phyloP scores from a whole-genome alignment of 768 basidiomycete species.

The Termitomyces sp. region DNA sequence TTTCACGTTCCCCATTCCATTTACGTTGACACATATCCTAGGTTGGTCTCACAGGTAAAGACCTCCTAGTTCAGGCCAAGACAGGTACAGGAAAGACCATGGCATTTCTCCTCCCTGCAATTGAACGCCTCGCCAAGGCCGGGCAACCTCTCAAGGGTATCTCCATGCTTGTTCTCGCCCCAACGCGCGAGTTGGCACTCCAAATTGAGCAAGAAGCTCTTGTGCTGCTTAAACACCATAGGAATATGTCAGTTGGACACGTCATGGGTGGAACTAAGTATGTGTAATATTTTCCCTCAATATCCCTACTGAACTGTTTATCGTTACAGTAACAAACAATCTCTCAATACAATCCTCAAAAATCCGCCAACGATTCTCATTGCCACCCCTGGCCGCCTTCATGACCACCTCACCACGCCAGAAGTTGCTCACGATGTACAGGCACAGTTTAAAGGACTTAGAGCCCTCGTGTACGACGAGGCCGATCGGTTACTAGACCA shows the following conservation, averaged over 20 bases:
- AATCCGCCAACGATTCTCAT: slow-evolving; percentile 51
- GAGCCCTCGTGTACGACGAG: slow-evolving; percentile 61
- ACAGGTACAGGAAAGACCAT: slow-evolving; percentile 53
- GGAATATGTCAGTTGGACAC: slow-evolving; percentile 33
- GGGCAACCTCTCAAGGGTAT: slow-evolving; percentile 22
- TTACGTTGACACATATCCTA: slow-evolving; percentile 11
- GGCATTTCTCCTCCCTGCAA: slow-evolving; percentile 69
- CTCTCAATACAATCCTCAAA: slow-evolving; percentile 18
- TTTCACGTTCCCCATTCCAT: background rate
- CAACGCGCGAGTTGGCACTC: slow-evolving; percentile 69
- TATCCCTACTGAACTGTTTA: background rate
- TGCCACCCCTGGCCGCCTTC: slow-evolving; percentile 72
- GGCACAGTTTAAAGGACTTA: slow-evolving; percentile 30
- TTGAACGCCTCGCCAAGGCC: slow-evolving; percentile 56
- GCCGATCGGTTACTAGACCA: slow-evolving; percentile 72
- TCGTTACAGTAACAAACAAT: background rate
- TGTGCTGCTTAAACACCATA: slow-evolving; percentile 34
- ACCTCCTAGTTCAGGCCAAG: slow-evolving; percentile 48
- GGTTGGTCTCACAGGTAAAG: slow-evolving; percentile 36
- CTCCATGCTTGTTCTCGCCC: slow-evolving; percentile 64
- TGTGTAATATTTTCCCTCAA: background rate
- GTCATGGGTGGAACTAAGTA: slow-evolving; percentile 57
- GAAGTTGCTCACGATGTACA: slow-evolving; percentile 1
- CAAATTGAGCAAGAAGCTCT: slow-evolving; percentile 66
- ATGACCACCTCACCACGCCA: slow-evolving; percentile 55